Evolutionary conservation across 1,284 basidiomycete species (phyloP).

Genomic region (Ustilago bromivora): DNA sequence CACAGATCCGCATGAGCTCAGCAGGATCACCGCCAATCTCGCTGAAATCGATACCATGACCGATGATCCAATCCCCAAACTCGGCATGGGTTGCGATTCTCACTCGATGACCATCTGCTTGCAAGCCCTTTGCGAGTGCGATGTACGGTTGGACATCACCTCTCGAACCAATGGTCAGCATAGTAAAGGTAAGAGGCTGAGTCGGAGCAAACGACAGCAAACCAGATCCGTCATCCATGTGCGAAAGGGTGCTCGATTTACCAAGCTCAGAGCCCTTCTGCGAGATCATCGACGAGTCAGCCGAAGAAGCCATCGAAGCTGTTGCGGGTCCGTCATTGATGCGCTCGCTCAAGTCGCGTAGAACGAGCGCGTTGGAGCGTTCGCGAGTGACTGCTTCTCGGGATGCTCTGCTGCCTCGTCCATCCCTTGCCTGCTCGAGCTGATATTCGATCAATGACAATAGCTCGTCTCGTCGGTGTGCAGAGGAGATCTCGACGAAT

Average conservation of each 20-base stretch:
- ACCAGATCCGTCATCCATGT: constrained; percentile 36
- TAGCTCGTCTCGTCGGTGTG: constrained; percentile 82
- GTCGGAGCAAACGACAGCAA: constrained; percentile 47
- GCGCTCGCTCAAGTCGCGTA: constrained; percentile 58
- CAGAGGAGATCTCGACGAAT: constrained; percentile 90
- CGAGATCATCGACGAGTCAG: constrained; percentile 39
- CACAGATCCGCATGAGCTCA: constrained; percentile 77
- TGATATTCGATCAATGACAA: constrained; percentile 81
- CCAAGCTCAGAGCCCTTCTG: constrained; percentile 16
- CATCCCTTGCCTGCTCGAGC: constrained; percentile 41
- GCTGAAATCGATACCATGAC: constrained; percentile 87
- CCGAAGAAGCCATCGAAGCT: constrained; percentile 29
- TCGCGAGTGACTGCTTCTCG: constrained; percentile 35
- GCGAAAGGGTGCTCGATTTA: constrained; percentile 22
- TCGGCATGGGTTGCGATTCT: constrained; percentile 93
- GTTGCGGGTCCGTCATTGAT: constrained; percentile 40
- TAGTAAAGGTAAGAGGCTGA: constrained; percentile 74
- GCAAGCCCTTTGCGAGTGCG: constrained; percentile 88
- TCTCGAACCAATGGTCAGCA: constrained; percentile 93
- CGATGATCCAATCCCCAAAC: constrained; percentile 94
- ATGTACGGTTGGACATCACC: constrained; percentile 86
- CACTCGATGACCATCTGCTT: constrained; percentile 86
- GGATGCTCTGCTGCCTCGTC: constrained; percentile 17
- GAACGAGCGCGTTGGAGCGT: constrained; percentile 50
- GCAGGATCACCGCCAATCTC: constrained; percentile 96